Evolutionary conservation across 345 rosid species (phyloP).

Genomic region (Moricandia arvensis): DNA sequence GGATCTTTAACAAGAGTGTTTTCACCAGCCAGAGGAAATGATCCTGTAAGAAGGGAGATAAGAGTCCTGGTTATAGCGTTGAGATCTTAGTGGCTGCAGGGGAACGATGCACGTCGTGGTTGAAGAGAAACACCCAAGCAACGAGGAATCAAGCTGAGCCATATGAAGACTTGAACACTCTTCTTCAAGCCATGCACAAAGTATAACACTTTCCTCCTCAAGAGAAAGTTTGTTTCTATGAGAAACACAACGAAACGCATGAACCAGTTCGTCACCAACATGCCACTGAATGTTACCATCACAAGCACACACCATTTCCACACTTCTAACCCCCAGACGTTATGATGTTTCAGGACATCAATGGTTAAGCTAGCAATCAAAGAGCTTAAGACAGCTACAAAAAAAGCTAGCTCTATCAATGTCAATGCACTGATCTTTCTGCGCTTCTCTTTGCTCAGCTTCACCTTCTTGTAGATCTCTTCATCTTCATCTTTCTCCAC

Average conservation of each 20-base stretch:
- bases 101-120: constrained; percentile 48
- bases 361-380: constrained; percentile 61
- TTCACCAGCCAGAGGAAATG: constrained; percentile 78
- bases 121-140: constrained; percentile 66
- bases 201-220: too few relatives aligned
- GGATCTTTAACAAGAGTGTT: constrained; percentile 64
- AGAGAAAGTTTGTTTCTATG: constrained; percentile 55
- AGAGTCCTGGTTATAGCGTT: constrained; percentile 58
- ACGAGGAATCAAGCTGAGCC: constrained; percentile 71
- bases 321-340: constrained; percentile 57
- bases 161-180: constrained; percentile 25
- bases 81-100: constrained; percentile 43
- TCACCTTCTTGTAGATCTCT: constrained; percentile 61
- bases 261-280: constrained; percentile 23
- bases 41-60: constrained; percentile 55
- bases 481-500: constrained; percentile 53
- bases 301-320: constrained; percentile 93
- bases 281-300: constrained; percentile 73
- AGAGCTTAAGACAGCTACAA: constrained; percentile 39
- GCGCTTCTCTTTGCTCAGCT: constrained; percentile 45
- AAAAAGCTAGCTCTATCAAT: constrained; percentile 54
- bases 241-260: constrained; percentile 76
- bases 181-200: too few relatives aligned
- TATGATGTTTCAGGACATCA: constrained; percentile 24
- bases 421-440: constrained; percentile 40